Conservation (phyloP, 345 rosid genomes). For the Gossypium bickii region DNA sequence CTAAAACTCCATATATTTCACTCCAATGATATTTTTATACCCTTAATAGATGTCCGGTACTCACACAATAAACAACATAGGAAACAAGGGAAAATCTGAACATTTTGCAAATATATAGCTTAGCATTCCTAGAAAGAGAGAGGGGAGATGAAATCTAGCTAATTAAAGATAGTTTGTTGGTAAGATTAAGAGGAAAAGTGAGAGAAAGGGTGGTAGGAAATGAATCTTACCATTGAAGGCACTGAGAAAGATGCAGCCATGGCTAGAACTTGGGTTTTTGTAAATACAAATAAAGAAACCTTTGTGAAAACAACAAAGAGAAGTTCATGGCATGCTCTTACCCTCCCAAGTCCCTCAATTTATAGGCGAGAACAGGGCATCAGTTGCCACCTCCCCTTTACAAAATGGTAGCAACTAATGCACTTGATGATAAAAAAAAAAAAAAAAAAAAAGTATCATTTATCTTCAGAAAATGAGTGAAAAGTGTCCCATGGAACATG, state of each 20-base stretch:
- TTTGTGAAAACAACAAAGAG: constrained; percentile 16
- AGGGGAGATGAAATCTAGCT: neutral
- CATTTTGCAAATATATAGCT: too few species aligned
- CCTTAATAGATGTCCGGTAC: too few species aligned
- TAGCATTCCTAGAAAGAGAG: neutral
- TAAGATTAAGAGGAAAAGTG: neutral
- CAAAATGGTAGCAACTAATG: constrained; percentile 2
- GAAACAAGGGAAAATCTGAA: too few species aligned
- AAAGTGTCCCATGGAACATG: constrained; percentile 30
- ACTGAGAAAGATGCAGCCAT: constrained; percentile 93
- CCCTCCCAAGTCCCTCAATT: constrained; percentile 28
- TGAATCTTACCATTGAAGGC: constrained; percentile 71
- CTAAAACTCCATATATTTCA: neutral
- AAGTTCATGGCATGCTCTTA: constrained; percentile 29
- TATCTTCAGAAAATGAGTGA: constrained; percentile 24
- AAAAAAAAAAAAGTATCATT: constrained; percentile 8
- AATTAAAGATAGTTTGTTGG: neutral
- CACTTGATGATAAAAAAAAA: constrained; percentile 13
- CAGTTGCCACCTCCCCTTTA: constrained; percentile 7
- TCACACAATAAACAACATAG: too few species aligned
- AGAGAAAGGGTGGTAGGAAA: neutral
- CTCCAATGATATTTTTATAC: too few species aligned
- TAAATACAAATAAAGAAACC: neutral
- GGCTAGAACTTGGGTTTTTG: constrained; percentile 36
- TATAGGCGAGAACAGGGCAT: constrained; percentile 25